phyloP scores from a whole-genome alignment of 2,329 filamentous ascomycete species.

The Teratosphaeria nubilosa region DNA sequence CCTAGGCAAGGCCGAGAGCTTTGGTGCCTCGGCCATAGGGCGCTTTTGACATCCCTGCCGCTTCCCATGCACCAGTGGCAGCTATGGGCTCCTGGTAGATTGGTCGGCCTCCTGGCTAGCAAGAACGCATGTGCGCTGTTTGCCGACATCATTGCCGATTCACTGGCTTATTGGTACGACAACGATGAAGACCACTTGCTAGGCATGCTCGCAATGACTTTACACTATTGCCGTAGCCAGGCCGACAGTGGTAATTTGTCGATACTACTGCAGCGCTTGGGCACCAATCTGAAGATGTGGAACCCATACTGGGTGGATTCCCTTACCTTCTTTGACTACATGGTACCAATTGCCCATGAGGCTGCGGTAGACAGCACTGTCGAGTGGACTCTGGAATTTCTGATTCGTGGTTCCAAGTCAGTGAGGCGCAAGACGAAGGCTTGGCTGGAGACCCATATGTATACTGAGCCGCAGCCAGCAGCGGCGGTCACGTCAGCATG shows the following conservation, averaged over 20 bases:
- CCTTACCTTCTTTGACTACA: not conserved
- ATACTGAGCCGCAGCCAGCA: not conserved
- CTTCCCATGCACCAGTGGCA: not conserved
- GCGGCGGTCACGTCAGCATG: not conserved
- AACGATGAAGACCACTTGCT: conserved; percentile 11
- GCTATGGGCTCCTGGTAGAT: conserved; percentile 11
- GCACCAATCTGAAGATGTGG: not conserved
- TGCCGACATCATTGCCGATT: not conserved
- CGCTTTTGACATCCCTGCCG: not conserved
- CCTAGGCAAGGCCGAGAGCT: not conserved
- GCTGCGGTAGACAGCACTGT: not conserved
- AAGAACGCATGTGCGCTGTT: not conserved
- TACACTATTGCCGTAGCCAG: conserved; percentile 9
- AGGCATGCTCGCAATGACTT: conserved; percentile 10
- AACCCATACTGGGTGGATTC: not conserved
- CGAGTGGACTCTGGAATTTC: not conserved
- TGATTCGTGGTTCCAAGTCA: not conserved
- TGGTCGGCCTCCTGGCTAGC: conserved; percentile 9
- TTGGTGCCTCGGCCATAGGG: conserved; percentile 3
- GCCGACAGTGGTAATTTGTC: not conserved
- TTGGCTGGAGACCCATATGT: not conserved
- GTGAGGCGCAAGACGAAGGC: not conserved
- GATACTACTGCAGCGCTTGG: not conserved
- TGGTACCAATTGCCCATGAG: not conserved
- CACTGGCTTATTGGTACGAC: conserved; percentile 9